Conservation (phyloP, 176 grass and related monocot genomes). For the Saccharum spontaneum region DNA sequence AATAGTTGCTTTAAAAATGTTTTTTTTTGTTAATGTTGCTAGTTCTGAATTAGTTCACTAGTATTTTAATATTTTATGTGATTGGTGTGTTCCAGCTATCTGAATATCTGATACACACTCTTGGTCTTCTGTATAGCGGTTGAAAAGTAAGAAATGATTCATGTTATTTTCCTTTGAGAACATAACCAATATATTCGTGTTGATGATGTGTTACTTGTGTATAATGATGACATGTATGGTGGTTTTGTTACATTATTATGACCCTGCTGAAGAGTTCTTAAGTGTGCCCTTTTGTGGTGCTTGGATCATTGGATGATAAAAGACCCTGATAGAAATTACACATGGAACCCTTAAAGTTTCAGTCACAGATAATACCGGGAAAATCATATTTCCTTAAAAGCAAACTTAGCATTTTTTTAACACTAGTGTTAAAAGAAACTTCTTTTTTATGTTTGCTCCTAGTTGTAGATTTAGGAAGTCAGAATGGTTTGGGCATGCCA, state of each 20-base stretch:
- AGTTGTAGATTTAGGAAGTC: not conserved
- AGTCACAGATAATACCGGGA: not conserved
- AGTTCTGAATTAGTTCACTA: constrained; percentile 15
- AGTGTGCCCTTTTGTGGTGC: not conserved
- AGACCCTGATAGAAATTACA: not conserved
- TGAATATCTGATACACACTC: not conserved
- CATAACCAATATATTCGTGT: not conserved
- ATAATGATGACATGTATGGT: not conserved
- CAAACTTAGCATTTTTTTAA: not conserved
- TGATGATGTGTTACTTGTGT: not conserved
- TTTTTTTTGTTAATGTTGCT: constrained; percentile 7
- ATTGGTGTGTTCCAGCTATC: not conserved
- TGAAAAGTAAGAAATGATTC: not conserved
- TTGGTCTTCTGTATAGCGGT: not conserved
- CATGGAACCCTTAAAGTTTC: not conserved
- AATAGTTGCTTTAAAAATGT: not conserved
- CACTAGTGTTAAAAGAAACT: not conserved
- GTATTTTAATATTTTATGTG: constrained; percentile 12
- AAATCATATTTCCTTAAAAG: not conserved
- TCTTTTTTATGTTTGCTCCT: not conserved
- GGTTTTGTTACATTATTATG: not conserved
- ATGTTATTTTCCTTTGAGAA: not conserved
- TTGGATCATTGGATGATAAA: not conserved
- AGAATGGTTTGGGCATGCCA: not conserved
- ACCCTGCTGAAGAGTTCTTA: not conserved